phyloP scores from a whole-genome alignment of 2,329 filamentous ascomycete species.

The Aspergillus ustus region DNA sequence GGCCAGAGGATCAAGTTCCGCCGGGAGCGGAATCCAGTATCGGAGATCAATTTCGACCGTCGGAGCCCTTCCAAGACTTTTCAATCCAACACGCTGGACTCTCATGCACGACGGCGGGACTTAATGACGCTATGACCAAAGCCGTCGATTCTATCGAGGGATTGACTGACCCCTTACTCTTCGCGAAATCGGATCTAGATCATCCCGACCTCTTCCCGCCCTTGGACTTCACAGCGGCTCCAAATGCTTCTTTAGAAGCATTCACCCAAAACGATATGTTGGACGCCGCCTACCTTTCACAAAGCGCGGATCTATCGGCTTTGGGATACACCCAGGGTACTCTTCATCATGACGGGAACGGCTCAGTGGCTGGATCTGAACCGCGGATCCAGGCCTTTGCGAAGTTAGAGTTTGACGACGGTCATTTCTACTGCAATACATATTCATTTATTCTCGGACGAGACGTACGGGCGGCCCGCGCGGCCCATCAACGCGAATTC shows the following conservation, averaged over 20 bases:
- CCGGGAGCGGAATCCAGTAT: slow-evolving; percentile 16
- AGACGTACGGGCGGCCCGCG: slow-evolving; percentile 58
- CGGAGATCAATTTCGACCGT: slow-evolving; percentile 20
- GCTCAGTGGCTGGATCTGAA: slow-evolving; percentile 47
- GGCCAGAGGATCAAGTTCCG: slow-evolving; percentile 15
- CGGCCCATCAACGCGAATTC: slow-evolving; percentile 51
- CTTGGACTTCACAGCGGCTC: slow-evolving; percentile 38
- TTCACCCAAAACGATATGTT: slow-evolving; percentile 47
- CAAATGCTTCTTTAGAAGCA: slow-evolving; percentile 42
- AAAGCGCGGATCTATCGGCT: slow-evolving; percentile 40
- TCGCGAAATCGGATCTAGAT: slow-evolving; percentile 36
- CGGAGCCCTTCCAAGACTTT: slow-evolving; percentile 19
- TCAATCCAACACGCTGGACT: slow-evolving; percentile 17
- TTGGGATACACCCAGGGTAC: slow-evolving; percentile 36
- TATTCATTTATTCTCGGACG: slow-evolving; percentile 66
- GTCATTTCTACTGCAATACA: slow-evolving; percentile 68
- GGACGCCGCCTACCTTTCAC: slow-evolving; percentile 43
- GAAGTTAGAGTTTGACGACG: slow-evolving; percentile 67
- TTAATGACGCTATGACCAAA: slow-evolving; percentile 12
- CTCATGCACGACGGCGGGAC: slow-evolving; percentile 18
- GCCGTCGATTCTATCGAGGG: slow-evolving; percentile 33
- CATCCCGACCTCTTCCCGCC: slow-evolving; percentile 41
- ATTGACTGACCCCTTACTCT: slow-evolving; percentile 40
- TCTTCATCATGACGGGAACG: slow-evolving; percentile 35
- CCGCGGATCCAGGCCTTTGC: slow-evolving; percentile 63